Evolutionary conservation across 495 filamentous ascomycete genomes (phyloP).

Genomic region (Immersiella caudata): DNA sequence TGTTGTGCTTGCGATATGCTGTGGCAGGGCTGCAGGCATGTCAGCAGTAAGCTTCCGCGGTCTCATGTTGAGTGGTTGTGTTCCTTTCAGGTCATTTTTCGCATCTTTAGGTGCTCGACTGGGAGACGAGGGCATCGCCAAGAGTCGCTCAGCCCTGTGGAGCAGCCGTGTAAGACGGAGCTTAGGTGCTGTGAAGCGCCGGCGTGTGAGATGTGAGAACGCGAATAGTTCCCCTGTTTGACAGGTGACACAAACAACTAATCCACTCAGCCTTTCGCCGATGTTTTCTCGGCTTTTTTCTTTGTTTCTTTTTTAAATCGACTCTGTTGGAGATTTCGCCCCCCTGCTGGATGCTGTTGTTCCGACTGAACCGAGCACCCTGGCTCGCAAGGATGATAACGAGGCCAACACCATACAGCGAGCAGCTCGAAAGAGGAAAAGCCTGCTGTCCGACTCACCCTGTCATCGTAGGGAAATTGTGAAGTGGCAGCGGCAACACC

Average conservation of each 20-base stretch:
- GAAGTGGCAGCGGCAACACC: no score
- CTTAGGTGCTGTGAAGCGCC: background rate
- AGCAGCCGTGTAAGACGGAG: background rate
- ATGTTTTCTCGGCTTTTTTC: background rate
- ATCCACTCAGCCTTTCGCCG: background rate
- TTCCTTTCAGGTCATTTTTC: no score
- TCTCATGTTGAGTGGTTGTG: no score
- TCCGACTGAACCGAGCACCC: background rate
- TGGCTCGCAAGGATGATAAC: background rate
- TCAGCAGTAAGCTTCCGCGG: no score
- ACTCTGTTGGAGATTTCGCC: background rate
- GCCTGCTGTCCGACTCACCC: no score
- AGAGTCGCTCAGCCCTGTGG: background rate
- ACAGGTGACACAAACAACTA: background rate
- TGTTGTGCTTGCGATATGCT: no score
- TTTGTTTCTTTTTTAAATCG: background rate
- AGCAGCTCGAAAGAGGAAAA: no score
- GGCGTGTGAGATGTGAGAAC: background rate
- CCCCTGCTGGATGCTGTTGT: background rate
- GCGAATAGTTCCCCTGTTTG: background rate
- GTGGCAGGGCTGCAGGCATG: no score
- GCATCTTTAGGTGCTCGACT: background rate
- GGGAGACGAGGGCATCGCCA: background rate
- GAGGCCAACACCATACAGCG: background rate
- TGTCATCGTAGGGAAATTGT: no score